phyloP scores from a whole-genome alignment of 2,329 filamentous ascomycete species.

The Talaromyces sp. region DNA sequence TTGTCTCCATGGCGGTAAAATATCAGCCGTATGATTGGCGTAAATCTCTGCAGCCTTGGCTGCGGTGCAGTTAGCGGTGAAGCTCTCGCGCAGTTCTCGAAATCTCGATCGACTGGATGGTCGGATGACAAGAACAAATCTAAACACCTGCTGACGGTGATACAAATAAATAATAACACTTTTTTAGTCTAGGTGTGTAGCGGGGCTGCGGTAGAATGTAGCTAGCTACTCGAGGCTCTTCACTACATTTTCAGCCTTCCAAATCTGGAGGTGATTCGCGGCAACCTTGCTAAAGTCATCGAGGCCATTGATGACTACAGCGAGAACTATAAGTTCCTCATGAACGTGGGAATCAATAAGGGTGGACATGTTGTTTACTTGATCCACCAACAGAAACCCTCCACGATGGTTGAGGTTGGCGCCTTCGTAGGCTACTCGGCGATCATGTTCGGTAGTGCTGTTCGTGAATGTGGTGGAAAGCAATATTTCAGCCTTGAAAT shows the following conservation, averaged over 20 bases:
- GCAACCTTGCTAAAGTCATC: constrained; percentile 62
- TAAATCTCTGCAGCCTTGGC: neutral
- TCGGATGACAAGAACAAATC: too few species aligned
- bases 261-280: constrained; percentile 59
- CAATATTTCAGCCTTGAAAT: constrained; percentile 68
- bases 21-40: neutral
- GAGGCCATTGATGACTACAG: constrained; percentile 67
- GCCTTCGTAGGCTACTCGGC: constrained; percentile 80
- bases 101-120: too few species aligned
- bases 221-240: constrained; percentile 30
- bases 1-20: neutral
- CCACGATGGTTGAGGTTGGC: constrained; percentile 71
- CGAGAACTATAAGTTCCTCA: constrained; percentile 64
- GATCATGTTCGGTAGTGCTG: constrained; percentile 66
- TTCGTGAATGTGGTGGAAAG: constrained; percentile 59
- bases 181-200: too few species aligned
- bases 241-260: constrained; percentile 63
- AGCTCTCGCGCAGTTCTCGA: neutral
- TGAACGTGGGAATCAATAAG: constrained; percentile 76
- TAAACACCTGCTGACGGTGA: too few species aligned
- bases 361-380: constrained; percentile 65
- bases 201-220: too few species aligned
- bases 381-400: constrained; percentile 62
- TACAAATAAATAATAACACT: too few species aligned
- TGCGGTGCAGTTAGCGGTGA: neutral